Percentiles rank a stretch among this genome's conserved stretches.
Conservation (phyloP, 106 monocot species). For the Dioscorea zingiberensis region DNA sequence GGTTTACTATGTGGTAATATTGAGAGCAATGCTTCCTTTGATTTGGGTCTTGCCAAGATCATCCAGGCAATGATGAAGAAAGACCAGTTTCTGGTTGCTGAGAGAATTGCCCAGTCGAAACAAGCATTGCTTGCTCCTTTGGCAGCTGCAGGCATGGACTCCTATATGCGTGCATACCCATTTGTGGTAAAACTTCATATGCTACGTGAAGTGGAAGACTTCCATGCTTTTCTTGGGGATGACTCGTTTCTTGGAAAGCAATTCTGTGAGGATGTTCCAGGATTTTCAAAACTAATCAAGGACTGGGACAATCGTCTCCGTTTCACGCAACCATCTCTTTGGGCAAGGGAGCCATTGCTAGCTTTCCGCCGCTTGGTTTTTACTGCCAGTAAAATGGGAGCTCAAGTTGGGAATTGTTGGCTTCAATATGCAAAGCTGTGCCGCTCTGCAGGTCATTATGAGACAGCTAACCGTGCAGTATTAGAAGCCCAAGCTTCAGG, state of each 20-base stretch:
- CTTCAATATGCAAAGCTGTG: constrained; percentile 98
- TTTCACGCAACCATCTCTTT: constrained; percentile 83
- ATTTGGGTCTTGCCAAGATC: constrained; percentile 91
- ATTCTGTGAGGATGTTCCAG: constrained; percentile 54
- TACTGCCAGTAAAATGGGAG: constrained; percentile 46
- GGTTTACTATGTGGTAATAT: constrained; percentile 33
- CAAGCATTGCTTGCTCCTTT: constrained; percentile 86
- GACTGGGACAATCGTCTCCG: constrained; percentile 92
- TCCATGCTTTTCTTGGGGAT: constrained; percentile 52
- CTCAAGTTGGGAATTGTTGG: constrained; percentile 93
- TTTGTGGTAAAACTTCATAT: constrained; percentile 96
- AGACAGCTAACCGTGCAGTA: constrained; percentile 91
- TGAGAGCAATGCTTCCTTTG: constrained; percentile 82
- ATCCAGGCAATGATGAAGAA: constrained; percentile 95
- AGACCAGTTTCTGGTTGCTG: constrained; percentile 68
- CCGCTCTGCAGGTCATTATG: constrained; percentile 87
- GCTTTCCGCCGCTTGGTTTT: constrained; percentile 92
- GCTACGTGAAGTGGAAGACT: constrained; percentile 89
- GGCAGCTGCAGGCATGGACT: constrained; percentile 99
- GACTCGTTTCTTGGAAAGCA: constrained; percentile 71
- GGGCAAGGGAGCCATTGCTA: constrained; percentile 92
- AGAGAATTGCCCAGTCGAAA: constrained; percentile 85
- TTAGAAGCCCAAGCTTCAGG: constrained; percentile 89
- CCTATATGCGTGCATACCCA: constrained; percentile 97
- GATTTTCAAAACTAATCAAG: constrained; percentile 54